A percentile compares a stretch with the other conserved stretches of the same genome.
phyloP scores from a whole-genome alignment of 2,329 filamentous ascomycete species.

The Cytospora chrysosperma region DNA sequence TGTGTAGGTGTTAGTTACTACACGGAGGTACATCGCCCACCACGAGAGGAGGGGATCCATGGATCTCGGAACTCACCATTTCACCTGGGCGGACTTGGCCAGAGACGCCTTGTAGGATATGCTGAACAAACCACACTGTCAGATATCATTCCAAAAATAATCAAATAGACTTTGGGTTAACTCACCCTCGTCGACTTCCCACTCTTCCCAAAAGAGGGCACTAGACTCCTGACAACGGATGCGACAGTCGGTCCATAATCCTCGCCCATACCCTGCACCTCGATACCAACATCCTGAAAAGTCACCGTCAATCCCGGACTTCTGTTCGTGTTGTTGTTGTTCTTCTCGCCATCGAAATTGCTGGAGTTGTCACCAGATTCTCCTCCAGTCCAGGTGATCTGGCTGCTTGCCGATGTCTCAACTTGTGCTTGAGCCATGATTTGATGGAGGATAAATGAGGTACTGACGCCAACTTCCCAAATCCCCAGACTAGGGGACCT shows the following conservation, averaged over 20 bases:
- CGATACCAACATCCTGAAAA: neutral
- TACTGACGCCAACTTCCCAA: too few relatives aligned
- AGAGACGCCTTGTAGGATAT: neutral
- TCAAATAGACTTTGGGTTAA: neutral
- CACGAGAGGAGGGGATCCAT: neutral
- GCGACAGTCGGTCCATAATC: neutral
- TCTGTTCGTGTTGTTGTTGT: neutral
- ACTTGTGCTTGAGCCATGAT: neutral
- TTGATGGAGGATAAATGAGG: too few relatives aligned
- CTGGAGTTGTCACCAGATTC: neutral
- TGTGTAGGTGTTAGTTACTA: neutral
- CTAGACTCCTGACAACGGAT: neutral
- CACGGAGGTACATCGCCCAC: neutral
- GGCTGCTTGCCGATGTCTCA: neutral
- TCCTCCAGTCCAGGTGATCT: neutral
- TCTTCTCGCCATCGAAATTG: neutral
- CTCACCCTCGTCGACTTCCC: neutral
- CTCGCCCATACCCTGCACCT: neutral
- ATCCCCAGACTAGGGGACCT: neutral
- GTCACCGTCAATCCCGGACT: neutral
- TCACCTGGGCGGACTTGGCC: neutral
- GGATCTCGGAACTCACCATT: neutral
- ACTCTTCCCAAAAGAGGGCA: neutral
- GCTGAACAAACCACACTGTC: neutral
- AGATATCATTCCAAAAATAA: neutral